These are phyloP conservation scores for Phytopythium montanum DNA, from an alignment of 352 stramenopile genomes.

Conservation along the genomic window DNA sequence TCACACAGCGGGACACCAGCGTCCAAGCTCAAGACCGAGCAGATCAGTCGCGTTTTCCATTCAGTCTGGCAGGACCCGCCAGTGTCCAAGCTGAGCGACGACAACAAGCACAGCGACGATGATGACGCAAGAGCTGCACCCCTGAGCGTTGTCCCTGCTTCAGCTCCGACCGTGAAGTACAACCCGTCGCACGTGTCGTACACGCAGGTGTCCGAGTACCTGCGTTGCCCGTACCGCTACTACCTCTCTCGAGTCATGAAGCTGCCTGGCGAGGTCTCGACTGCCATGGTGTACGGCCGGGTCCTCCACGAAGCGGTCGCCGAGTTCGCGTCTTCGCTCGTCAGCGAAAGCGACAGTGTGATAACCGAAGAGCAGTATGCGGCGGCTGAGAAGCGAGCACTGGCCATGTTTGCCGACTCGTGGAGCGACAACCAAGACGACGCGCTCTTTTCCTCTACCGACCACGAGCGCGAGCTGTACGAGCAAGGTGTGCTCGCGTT, in stretches of 20 bases:
- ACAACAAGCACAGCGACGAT: not conserved
- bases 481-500: slow-evolving; percentile 37
- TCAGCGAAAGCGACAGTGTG: slow-evolving; percentile 10
- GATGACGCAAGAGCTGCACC: not conserved
- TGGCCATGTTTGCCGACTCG: slow-evolving; percentile 21
- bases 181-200: slow-evolving; percentile 71
- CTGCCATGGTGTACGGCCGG: slow-evolving; percentile 71
- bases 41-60: slow-evolving; percentile 28
- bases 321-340: slow-evolving; percentile 30
- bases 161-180: slow-evolving; percentile 13
- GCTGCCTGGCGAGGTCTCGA: slow-evolving; percentile 37
- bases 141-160: not conserved
- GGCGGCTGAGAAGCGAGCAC: slow-evolving; percentile 10
- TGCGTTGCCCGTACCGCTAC: slow-evolving; percentile 76
- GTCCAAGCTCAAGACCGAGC: slow-evolving; percentile 24
- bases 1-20: not conserved
- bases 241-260: slow-evolving; percentile 70
- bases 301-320: slow-evolving; percentile 72
- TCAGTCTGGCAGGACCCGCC: slow-evolving; percentile 20
- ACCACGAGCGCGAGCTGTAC: slow-evolving; percentile 30
- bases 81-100: not conserved
- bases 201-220: slow-evolving; percentile 78
- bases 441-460: slow-evolving; percentile 30
- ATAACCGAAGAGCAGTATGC: not conserved
- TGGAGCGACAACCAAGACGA: slow-evolving; percentile 14